Base-by-base conservation (phyloP, 768 basidiomycete species). In the Leccinellum rugosiceps region DNA sequence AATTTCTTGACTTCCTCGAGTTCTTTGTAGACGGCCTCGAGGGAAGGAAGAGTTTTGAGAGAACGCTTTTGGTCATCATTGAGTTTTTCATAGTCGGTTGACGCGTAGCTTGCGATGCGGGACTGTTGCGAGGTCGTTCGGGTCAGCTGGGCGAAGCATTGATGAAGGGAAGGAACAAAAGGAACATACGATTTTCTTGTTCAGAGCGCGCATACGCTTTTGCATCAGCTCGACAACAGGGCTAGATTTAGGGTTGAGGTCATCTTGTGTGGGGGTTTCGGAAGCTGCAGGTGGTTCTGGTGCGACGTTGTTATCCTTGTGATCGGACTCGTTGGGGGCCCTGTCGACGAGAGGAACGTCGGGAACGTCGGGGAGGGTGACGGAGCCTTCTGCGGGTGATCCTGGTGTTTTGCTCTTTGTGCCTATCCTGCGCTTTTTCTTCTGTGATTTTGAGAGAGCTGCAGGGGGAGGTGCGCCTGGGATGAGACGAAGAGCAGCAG, bases 1-100 rank as follows among this genome's bases (percentile, higher is more conserved):
- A 81, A 83, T 70, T 90, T 93, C 72, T 88, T 89, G 45, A 94
- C 82, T 56, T 94, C 94, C 25, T 83, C 85, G 14, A 96, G 74
- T 65, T 95, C 94, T 66, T 90, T 92, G 63, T 86, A 81, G 41
- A 86, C 78, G 10, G 86, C 89, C 66, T 95, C 92, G 21, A 95
- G 77, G 6, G 79, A 77, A 10, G 93, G 82, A 45, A 96, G 83
- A 17, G 82, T 85, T 61, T 83, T 88, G 52, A 94, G 65, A 2
- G 81, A 78, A 32, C 86, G 83, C 61, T 81, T 88, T 75, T 97
- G 94, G 72, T 96, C 94, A 43, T 93, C 90, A 61, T 96, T 92
- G 53, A 95, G 81, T 65, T 88, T 87, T 54, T 86, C 84, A 3
- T 80, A 71, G 26, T 85, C 84, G 19, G 81, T 86, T 3, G 83